Base-by-base conservation (phyloP, 352 stramenopile species). In the Albugo laibachii region DNA sequence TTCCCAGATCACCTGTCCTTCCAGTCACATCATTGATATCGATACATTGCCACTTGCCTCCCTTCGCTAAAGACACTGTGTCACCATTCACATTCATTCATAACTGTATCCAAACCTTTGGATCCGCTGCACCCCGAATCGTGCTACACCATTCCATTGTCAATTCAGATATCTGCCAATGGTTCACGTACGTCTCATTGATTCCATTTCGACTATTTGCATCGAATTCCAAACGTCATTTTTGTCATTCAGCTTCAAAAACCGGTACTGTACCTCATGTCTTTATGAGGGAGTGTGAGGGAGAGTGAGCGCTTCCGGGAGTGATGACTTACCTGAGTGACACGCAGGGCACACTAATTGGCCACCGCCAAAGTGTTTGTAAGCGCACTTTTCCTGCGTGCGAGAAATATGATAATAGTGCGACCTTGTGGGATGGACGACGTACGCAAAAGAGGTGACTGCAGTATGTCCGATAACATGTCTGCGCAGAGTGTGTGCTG, bases 361-460 rank as follows among this genome's bases (percentile, higher is more conserved):
- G 19, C 74, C 74, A 15, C 64, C 57, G 4, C 71, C 71, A 46
- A 86, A 86, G 53, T 83, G 64, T 31, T 86, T 86, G 58, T 86
- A 86, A 20, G 74, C 74, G 62, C 74, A 86, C 69, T 86, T 86
- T 50, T 86, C 74, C 74, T 86, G 43, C 24, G 3, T 3, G 20
- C 8, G 3, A 8, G 14, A 41, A 41, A 10, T 24, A 14, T 40
- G 38, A 21, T 36, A 1, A 48, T n/a, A 24, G 24, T 24, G 39
- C 13, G 35, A 11, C 20, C 0, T 13, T 13, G 24, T 37, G 8
- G 11, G 21, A 12, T 13, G 16, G 16, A 45, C 72, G 14, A 38
- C 53, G 46, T 48, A 68, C 74, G 47, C 74, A 86, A 43, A 86
- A 86, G 15, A 86, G 54, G 43, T 86, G 74, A 1, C 74, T 79